Conservation (phyloP, 2,329 filamentous ascomycete genomes). For the Immersiporthe knoxdaviesiana region DNA sequence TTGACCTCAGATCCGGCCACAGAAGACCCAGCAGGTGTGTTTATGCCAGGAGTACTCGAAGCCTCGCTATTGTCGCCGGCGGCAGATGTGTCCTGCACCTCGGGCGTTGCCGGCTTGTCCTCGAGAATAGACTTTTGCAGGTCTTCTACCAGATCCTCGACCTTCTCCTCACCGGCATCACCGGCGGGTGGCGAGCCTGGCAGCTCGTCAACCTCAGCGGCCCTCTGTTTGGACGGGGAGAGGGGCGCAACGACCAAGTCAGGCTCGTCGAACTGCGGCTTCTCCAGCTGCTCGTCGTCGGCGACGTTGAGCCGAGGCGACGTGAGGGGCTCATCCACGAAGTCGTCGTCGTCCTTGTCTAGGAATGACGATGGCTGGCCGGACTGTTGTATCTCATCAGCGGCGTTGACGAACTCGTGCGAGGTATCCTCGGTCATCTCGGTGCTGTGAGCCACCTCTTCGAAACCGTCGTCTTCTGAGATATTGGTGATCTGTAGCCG, state of each 20-base stretch:
- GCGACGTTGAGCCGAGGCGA: constrained; percentile 67
- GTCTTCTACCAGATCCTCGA: constrained; percentile 32
- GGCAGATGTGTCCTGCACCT: constrained; percentile 17
- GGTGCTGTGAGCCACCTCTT: constrained; percentile 75
- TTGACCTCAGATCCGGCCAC: constrained; percentile 21
- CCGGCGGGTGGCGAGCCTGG: constrained; percentile 8
- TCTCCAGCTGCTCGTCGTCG: constrained; percentile 57
- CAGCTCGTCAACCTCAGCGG: constrained; percentile 12
- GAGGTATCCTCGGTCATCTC: constrained; percentile 75
- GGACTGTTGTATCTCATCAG: constrained; percentile 53
- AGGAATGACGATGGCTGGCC: constrained; percentile 46
- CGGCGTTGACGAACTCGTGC: constrained; percentile 67
- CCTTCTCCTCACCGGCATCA: constrained; percentile 24
- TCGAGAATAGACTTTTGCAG: constrained; percentile 28
- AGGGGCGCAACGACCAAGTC: constrained; percentile 61
- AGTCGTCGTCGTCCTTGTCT: constrained; percentile 70
- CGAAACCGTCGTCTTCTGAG: constrained; percentile 89
- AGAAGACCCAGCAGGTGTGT: constrained; percentile 26
- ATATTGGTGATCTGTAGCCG: constrained; percentile 80
- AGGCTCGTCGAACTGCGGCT: constrained; percentile 57
- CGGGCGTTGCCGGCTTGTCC: constrained; percentile 20
- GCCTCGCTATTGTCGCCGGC: constrained; percentile 18
- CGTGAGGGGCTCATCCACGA: constrained; percentile 77
- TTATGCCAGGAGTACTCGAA: constrained; percentile 18
- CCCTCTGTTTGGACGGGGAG: constrained; percentile 54